These are phyloP conservation scores for Hemerocallis citrina DNA, from an alignment of 106 monocot genomes.

Conservation along the genomic window DNA sequence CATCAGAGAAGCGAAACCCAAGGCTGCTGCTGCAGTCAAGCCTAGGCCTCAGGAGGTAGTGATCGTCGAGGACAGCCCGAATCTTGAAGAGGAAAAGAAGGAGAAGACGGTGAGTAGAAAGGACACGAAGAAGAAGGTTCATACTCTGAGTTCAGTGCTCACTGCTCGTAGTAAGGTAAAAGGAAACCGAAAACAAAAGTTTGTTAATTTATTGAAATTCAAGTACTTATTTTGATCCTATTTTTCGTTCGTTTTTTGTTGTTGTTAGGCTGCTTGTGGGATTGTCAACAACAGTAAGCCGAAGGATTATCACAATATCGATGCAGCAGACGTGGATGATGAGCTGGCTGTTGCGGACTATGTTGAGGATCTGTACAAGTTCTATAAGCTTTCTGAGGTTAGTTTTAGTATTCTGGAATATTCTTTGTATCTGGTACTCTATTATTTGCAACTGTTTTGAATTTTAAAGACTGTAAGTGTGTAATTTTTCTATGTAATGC, in stretches of 20 bases:
- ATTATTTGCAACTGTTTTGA: not conserved
- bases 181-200: not conserved
- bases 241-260: not conserved
- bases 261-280: conserved; percentile 33
- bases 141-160: conserved; percentile 36
- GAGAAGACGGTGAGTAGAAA: conserved; percentile 1
- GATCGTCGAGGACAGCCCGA: conserved; percentile 27
- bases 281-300: not conserved
- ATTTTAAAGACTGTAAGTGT: not conserved
- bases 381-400: conserved; percentile 54
- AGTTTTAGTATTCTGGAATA: not conserved
- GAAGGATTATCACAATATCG: conserved; percentile 32
- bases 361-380: conserved; percentile 68
- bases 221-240: not conserved
- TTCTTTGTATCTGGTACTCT: not conserved
- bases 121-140: conserved; percentile 20
- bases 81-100: not conserved
- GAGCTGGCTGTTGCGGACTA: conserved; percentile 55
- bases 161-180: conserved; percentile 46
- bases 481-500: not conserved
- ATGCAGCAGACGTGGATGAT: conserved; percentile 30
- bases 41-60: conserved; percentile 10
- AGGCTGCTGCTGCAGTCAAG: conserved; percentile 1
- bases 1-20: conserved; percentile 1
- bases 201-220: not conserved